Evolutionary conservation across 1,284 basidiomycete genomes (phyloP), one percentile per base, ranked within the genome.

Genomic region (Sanghuangporus weigelae): DNA sequence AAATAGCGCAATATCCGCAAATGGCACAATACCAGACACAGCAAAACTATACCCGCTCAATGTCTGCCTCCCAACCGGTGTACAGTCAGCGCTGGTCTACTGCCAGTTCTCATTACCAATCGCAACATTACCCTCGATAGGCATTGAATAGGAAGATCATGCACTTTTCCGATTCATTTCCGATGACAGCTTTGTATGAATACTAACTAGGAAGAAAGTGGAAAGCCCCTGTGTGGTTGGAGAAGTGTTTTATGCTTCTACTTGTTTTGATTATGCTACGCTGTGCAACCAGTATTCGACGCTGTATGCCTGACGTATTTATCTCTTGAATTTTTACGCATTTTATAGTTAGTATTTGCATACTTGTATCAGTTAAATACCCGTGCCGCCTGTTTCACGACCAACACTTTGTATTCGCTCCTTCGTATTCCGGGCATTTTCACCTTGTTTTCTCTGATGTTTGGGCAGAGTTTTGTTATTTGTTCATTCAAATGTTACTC

Each of bases 61-160:
- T 38, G 38, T 46, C 57, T 11, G 35, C 57, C 2, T 6, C 56
- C 21, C 46, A 59, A 12, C 59, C 60, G 19, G 57, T 56, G 2
- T 38, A 51, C n/a, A 46, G 46, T 14, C 57, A 44, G 23, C 59
- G 54, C 12, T 64, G 63, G 63, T 48, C 62, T 3, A 46, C 60
- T 21, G 59, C 44, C 23, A 35, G 23, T 11, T 19, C 36, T n/a
- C 62, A 53, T 19, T 59, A 60, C 38, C 60, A 60, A 51, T 44
- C 51, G 19, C 59, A 57, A 48, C 61, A 42, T 21, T 61, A 64
- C 42, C 59, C 35, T 16, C 42, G 63, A 21, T 61, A 54, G 49
- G 19, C 21, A 36, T 26, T 54, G 31, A 26, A 26, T n/a, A 26
- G 35, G 10, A 38, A 23, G 26, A 31, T 31, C 26, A 31, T 2